Base-by-base conservation (phyloP, 345 rosid species). In the Gossypium thurberi region DNA sequence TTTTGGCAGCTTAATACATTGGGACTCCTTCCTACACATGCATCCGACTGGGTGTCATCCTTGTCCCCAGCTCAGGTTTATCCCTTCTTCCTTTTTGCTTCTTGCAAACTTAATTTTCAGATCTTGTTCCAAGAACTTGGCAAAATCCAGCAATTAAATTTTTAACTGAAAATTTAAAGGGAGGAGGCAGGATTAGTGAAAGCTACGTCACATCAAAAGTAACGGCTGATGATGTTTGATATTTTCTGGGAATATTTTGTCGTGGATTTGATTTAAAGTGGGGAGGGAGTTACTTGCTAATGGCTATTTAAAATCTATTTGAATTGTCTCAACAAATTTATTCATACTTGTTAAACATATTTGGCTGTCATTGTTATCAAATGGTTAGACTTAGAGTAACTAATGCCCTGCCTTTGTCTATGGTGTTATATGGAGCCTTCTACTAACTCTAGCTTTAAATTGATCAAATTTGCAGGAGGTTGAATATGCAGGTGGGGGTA, bases 41-140 rank as follows among this genome's bases (percentile, higher is more conserved):
- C 98, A 83, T 95, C 98, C 3, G 99, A 95, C 59, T 95, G 99
- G 99, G 99, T 95, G 66, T 95, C 98, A 71, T 91, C 97, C 67
- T 84, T 95, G 72, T 79, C 99, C 46, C 99, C 99, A 37, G 91
- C 99, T 66, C 98, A 88, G 98, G 97, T 92, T 81, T 21, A 75
- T 59, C 18, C 26, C 23, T 66, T 80, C 52, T 58, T 69, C 67
- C 44, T 48, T 77, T 37, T 59, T 28, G 2, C 44, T 33, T 56
- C 60, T 2, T 71, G 17, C 37, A 8, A 15, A 40, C 10, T 44
- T 44, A 13, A 23, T 21, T 10, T 13, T 57, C 42, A 1, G 23
- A n/a, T 42, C 14, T 71, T 58, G 17, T 14, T n/a, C 33, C 13
- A 42, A 7, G 15, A 28, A 51, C 11, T 70, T 46, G 33, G 62